Evolutionary conservation across 495 filamentous ascomycete genomes (phyloP).

Genomic region (Xylona heveae): DNA sequence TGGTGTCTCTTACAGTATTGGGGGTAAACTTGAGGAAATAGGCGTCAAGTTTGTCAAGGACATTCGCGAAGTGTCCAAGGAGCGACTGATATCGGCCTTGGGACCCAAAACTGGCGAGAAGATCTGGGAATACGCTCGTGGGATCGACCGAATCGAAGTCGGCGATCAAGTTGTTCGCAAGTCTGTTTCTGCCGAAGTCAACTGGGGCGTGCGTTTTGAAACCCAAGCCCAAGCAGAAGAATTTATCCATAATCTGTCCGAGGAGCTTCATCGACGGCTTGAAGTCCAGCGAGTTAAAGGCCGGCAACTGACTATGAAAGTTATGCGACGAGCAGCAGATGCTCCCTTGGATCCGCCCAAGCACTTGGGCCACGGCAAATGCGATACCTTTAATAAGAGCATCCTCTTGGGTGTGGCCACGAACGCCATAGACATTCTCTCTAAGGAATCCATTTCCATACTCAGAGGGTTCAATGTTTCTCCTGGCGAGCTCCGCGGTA

Average conservation of each 20-base stretch:
- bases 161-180: conserved; percentile 65
- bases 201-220: conserved; percentile 92
- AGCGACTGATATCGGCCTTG: conserved; percentile 45
- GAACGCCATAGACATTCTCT: conserved; percentile 43
- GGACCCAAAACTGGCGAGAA: conserved; percentile 88
- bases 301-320: conserved; percentile 72
- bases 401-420: conserved; percentile 62
- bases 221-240: conserved; percentile 77
- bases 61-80: conserved; percentile 50
- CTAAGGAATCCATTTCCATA: conserved; percentile 64
- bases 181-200: conserved; percentile 88
- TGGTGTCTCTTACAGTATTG: conserved; percentile 71
- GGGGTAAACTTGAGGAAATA: conserved; percentile 69
- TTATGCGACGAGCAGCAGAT: conserved; percentile 70
- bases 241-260: conserved; percentile 63
- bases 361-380: conserved; percentile 87
- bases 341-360: conserved; percentile 86
- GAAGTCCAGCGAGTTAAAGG: conserved; percentile 70
- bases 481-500: conserved; percentile 71
- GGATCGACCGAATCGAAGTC: conserved; percentile 71
- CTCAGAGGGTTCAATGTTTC: conserved; percentile 64
- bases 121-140: conserved; percentile 76
- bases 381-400: conserved; percentile 82
- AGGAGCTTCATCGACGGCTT: conserved; percentile 61
- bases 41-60: conserved; percentile 67